phyloP scores from a whole-genome alignment of 1,139 yeast genomes.

The Insectozyma bohioensis region DNA sequence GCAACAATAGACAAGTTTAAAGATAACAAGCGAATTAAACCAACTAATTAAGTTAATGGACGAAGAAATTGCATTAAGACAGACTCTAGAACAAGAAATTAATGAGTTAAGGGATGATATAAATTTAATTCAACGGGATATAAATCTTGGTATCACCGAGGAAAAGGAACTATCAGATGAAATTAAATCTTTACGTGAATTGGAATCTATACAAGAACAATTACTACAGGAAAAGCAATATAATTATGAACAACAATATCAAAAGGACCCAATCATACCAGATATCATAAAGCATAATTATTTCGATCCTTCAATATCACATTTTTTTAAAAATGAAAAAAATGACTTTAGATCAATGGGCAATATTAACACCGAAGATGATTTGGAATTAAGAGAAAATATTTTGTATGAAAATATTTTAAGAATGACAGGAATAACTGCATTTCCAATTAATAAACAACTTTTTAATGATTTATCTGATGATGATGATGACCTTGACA shows the following conservation, averaged over 20 bases:
- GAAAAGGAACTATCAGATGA: not conserved
- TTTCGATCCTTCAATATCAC: slow-evolving; percentile 30
- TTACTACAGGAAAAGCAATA: too few species aligned
- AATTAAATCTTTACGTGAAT: slow-evolving; percentile 1
- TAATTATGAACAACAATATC: slow-evolving; percentile 23
- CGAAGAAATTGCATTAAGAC: not conserved
- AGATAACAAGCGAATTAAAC: too few species aligned
- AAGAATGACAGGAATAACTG: slow-evolving; percentile 41
- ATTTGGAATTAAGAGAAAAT: slow-evolving; percentile 28
- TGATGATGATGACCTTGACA: slow-evolving; percentile 22
- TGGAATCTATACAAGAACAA: slow-evolving; percentile 5
- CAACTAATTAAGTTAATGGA: too few species aligned
- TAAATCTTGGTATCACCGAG: not conserved
- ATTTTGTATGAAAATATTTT: slow-evolving; percentile 38
- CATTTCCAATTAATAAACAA: slow-evolving; percentile 37
- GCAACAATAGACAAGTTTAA: too few species aligned
- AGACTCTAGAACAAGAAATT: slow-evolving; percentile 1
- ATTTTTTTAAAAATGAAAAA: slow-evolving; percentile 19
- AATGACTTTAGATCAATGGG: not conserved
- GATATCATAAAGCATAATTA: slow-evolving; percentile 24
- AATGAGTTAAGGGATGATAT: slow-evolving; percentile 1
- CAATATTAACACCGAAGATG: slow-evolving; percentile 6
- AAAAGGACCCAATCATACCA: slow-evolving; percentile 15
- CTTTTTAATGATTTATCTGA: slow-evolving; percentile 18
- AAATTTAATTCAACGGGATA: slow-evolving; percentile 1